Evolutionary conservation across 176 grass and related monocot species (phyloP).

Genomic region (Cenchrus fungigraminus): DNA sequence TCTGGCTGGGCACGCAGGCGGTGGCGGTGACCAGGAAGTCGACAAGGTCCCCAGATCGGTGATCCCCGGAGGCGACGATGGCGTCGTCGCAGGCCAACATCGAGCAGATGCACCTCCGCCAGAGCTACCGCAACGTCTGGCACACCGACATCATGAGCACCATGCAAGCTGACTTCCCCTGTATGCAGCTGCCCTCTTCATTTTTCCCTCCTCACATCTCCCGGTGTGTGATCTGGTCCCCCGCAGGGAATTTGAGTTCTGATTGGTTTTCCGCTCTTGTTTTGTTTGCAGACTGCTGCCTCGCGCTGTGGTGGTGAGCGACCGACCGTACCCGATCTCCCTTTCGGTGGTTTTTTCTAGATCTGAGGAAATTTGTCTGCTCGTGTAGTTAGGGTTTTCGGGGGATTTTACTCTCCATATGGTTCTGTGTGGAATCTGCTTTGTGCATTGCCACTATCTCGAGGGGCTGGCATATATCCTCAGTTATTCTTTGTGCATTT

Average conservation of each 20-base stretch:
- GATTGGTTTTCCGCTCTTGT: not conserved
- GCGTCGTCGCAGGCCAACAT: slow-evolving; percentile 71
- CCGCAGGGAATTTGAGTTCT: not conserved
- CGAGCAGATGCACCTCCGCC: slow-evolving; percentile 91
- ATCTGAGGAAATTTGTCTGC: not conserved
- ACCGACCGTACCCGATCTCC: not conserved
- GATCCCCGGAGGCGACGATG: slow-evolving; percentile 34
- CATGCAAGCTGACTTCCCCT: slow-evolving; percentile 77
- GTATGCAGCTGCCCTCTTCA: slow-evolving; percentile 51
- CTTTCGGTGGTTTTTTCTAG: slow-evolving; percentile 5
- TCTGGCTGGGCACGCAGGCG: slow-evolving; percentile 49
- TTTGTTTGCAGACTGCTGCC: slow-evolving; percentile 77
- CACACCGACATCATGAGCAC: slow-evolving; percentile 81
- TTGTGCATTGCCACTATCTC: not conserved
- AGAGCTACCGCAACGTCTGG: slow-evolving; percentile 95
- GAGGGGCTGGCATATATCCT: not conserved
- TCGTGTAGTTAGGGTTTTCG: not conserved
- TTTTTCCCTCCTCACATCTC: not conserved
- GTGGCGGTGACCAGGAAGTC: slow-evolving; percentile 56
- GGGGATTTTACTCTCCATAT: not conserved
- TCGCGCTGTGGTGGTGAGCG: slow-evolving; percentile 90
- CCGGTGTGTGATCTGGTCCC: not conserved
- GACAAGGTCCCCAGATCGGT: slow-evolving; percentile 53
- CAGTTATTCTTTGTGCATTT: too few relatives aligned
- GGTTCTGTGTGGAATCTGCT: not conserved